Evolutionary conservation across 208 protist genomes (phyloP), one percentile per base, ranked within the genome.

Genomic region (Crithidia expoeki): DNA sequence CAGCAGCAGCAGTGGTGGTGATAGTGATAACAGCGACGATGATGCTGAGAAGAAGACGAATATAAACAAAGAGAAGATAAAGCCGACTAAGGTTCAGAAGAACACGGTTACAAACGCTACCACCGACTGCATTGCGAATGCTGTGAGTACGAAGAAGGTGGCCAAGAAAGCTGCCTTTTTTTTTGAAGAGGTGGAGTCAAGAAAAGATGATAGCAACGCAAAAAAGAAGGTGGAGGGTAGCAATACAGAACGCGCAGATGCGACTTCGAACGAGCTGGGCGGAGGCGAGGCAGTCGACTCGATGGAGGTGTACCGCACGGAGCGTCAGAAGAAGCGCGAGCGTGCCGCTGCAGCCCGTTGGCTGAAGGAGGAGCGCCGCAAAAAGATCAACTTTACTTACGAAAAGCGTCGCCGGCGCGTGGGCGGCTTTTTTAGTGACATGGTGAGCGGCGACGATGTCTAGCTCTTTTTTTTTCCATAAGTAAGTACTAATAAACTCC

Each of bases 381-480:
- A 94, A 68, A 96, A 94, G 66, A 73, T 96, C 30, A 94, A 94
- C 50, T 96, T 96, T 36, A 81, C 77, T 6, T 96, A 80, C 69
- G 92, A 96, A 55, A 94, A 94, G 82, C 84, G 89, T 28, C 78
- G 86, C 17, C 82, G 89, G 16, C 88, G 92, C 50, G 89, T 96
- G 0, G 79, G 85, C 59, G 92, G 92, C 38, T 96, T 96, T 64
- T 96, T 93, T 70, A 81, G 89, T 34, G 92, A 96, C 55, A 80
- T 93, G 75, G 42, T 85, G 32, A 55, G 56, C 28, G 14, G 25
- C 12, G 38, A 58, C 57, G 68, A 61, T n/a, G 58, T 74, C 19
- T 52, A 32, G 34, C 4, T 3, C 32, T 19, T 47, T 53, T 64
- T 47, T 28, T 71, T 57, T 56, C 3, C 36, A 14, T 44, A 14